Base-by-base conservation (phyloP, 352 stramenopile genomes). In the Aphanomyces stellatus region DNA sequence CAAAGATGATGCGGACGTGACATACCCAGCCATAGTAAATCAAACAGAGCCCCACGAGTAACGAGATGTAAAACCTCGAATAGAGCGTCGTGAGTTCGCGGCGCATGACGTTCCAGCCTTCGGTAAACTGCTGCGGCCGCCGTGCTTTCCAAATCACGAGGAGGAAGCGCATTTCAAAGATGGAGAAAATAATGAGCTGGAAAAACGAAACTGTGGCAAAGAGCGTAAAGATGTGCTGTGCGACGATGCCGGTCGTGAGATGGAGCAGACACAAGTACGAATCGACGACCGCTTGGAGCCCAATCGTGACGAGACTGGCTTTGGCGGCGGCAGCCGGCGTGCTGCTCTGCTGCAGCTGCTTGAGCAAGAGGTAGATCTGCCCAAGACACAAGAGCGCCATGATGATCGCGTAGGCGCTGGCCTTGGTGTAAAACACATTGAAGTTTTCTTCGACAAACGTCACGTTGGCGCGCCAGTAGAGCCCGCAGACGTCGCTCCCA, bases 81-180 rank as follows among this genome's bases (percentile, higher is more conserved):
- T 99, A 98, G 17, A 99, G 76, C 49, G 92, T 88, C 34, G 93
- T 96, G 51, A 99, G 83, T 71, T 98, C 90, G 10, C 91, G 82
- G 33, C 95, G 86, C 51, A 98, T 71, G 28, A 88, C 87, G 34
- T 90, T 75, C 87, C 85, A 96, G 17, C 88, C 87, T n/a, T 93
- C 75, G 41, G 81, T 80, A 53, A 95, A 90, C 61, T 82, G 88
- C 69, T 96, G 76, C 43, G 82, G 82, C 69, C 96, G 82, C 24
- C 96, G 74, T 1, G 96, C 91, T 69, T 98, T 97, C 74, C 95
- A 98, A 31, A 99, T 98, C 62, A 98, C 94, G 41, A 98, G 80
- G 78, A 99, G 80, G 73, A 98, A 99, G 25, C 97, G 96, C 91
- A 99, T 98, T 72, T 99, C 96, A 70, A 99, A 98, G 40, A 99